phyloP scores from a whole-genome alignment of 2,329 filamentous ascomycete genomes.

The Neopestalotiopsis clavispora region DNA sequence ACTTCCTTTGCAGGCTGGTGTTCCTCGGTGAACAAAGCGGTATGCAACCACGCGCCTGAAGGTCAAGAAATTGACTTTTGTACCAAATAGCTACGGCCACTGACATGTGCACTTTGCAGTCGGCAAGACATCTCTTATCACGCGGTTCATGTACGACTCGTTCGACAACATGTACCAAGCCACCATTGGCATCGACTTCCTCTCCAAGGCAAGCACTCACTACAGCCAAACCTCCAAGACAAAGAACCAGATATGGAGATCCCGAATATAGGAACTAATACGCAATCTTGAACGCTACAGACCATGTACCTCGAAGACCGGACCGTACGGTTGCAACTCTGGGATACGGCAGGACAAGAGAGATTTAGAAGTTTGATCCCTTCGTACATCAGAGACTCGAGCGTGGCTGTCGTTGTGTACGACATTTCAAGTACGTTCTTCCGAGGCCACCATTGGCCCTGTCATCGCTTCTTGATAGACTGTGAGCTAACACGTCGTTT shows the following conservation, averaged over 20 bases:
- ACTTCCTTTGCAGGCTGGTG: slow-evolving; percentile 71
- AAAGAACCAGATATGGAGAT: neutral
- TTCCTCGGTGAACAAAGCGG: slow-evolving; percentile 98
- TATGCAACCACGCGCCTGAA: slow-evolving; percentile 54
- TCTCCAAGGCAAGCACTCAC: slow-evolving; percentile 78
- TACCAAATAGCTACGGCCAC: neutral
- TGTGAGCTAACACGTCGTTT: slow-evolving; percentile 26
- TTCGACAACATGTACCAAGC: slow-evolving; percentile 99
- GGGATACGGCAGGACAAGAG: slow-evolving; percentile 98
- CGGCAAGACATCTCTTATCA: slow-evolving; percentile 98
- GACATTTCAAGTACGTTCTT: slow-evolving; percentile 81
- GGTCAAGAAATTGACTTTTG: neutral
- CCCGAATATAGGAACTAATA: slow-evolving; percentile 16
- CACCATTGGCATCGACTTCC: slow-evolving; percentile 98
- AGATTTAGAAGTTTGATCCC: slow-evolving; percentile 96
- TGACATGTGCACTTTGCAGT: slow-evolving; percentile 59
- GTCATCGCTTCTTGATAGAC: neutral
- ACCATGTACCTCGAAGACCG: slow-evolving; percentile 99
- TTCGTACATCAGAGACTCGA: slow-evolving; percentile 97
- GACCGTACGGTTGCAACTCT: slow-evolving; percentile 94
- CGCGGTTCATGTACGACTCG: slow-evolving; percentile 99
- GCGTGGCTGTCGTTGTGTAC: slow-evolving; percentile 97
- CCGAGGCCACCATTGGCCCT: slow-evolving; percentile 14
- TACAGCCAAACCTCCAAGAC: slow-evolving; percentile 11
- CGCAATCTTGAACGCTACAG: slow-evolving; percentile 45